phyloP scores from a whole-genome alignment of 345 rosid genomes.

The Acer saccharum region DNA sequence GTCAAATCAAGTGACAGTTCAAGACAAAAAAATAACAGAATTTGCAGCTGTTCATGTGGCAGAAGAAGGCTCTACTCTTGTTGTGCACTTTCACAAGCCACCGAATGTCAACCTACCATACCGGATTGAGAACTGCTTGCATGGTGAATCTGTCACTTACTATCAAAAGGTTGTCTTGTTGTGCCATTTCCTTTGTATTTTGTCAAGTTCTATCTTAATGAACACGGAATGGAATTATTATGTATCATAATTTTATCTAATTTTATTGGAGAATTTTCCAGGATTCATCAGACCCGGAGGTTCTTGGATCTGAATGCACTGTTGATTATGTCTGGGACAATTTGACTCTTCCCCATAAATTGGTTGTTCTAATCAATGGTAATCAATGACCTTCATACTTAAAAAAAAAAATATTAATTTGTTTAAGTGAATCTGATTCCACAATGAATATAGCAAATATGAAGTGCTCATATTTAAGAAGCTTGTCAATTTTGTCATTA shows the following conservation, averaged over 20 bases:
- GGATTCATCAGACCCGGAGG: conserved; percentile 80
- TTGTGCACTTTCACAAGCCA: conserved; percentile 74
- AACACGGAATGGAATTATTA: conserved; percentile 10
- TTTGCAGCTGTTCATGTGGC: conserved; percentile 77
- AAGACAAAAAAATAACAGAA: conserved; percentile 36
- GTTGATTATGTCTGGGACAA: conserved; percentile 91
- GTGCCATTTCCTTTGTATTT: conserved; percentile 24
- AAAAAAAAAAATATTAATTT: too few relatives aligned
- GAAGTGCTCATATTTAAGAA: neutral
- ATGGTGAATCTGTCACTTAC: conserved; percentile 63
- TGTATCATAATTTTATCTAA: conserved; percentile 8
- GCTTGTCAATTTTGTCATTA: neutral
- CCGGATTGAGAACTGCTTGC: conserved; percentile 80
- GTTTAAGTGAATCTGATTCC: neutral
- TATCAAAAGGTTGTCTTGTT: conserved; percentile 78
- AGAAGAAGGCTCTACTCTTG: conserved; percentile 84
- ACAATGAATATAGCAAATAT: neutral
- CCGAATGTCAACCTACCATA: conserved; percentile 72
- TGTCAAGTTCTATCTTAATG: conserved; percentile 4
- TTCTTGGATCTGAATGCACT: conserved; percentile 69
- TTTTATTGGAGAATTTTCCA: conserved; percentile 35
- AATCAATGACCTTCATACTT: conserved; percentile 22
- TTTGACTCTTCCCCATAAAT: conserved; percentile 81
- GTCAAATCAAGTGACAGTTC: conserved; percentile 44
- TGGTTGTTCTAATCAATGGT: conserved; percentile 78